Conservation (phyloP, 163 green algal genomes). For the Scenedesmus sp. region DNA sequence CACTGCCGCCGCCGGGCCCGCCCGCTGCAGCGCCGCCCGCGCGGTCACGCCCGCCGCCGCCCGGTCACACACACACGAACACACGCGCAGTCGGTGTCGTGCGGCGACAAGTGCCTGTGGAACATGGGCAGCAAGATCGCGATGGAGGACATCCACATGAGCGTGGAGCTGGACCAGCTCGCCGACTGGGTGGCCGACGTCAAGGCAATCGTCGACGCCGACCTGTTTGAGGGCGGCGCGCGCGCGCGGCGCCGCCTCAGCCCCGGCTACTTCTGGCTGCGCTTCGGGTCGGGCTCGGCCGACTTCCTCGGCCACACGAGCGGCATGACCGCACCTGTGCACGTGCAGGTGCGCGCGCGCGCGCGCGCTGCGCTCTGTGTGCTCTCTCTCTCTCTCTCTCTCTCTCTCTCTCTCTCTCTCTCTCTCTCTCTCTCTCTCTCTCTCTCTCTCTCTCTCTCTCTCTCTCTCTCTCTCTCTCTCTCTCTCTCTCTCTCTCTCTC, state of each 20-base stretch:
- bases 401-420: too few relatives aligned
- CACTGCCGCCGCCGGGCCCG: too few relatives aligned
- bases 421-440: too few relatives aligned
- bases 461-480: too few relatives aligned
- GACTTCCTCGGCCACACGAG: slow-evolving; percentile 28
- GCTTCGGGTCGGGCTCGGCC: slow-evolving; percentile 19
- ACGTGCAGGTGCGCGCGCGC: too few relatives aligned
- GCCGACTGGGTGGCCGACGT: slow-evolving; percentile 32
- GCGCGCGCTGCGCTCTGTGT: too few relatives aligned
- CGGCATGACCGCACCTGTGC: slow-evolving; percentile 25
- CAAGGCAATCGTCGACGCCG: slow-evolving; percentile 18
- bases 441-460: too few relatives aligned
- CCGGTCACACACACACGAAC: slow-evolving; percentile 14
- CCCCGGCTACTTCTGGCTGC: slow-evolving; percentile 48
- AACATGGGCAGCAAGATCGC: slow-evolving; percentile 11
- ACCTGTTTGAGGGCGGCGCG: slow-evolving; percentile 14
- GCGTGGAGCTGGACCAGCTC: slow-evolving; percentile 30
- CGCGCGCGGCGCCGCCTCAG: background rate
- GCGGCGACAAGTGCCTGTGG: slow-evolving; percentile 36
- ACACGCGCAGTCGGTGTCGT: background rate
- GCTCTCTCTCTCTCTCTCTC: too few relatives aligned
- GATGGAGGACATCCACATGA: slow-evolving; percentile 42
- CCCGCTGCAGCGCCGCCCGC: too few relatives aligned
- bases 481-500: too few relatives aligned
- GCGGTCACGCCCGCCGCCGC: too few relatives aligned